A percentile compares a stretch with the other conserved stretches of the same genome.
Conservation (phyloP, 345 rosid genomes). For the Nasturtium officinale region DNA sequence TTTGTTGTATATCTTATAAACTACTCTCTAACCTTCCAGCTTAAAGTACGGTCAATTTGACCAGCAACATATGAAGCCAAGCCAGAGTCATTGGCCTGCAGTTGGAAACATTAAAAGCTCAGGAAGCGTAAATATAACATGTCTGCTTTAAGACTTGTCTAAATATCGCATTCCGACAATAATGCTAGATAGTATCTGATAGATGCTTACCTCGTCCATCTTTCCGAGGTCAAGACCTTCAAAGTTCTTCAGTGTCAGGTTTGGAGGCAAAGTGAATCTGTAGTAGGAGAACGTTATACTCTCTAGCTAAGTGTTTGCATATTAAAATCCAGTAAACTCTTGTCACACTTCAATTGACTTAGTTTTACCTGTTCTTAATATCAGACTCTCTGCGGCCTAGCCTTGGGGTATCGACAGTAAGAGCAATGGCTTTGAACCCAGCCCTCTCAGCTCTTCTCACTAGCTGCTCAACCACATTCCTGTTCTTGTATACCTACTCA, state of each 20-base stretch:
- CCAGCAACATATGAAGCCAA: constrained; percentile 89
- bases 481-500: constrained; percentile 68
- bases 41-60: constrained; percentile 80
- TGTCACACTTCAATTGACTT: neutral
- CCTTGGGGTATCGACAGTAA: constrained; percentile 91
- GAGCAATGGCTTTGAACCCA: constrained; percentile 95
- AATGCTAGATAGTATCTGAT: neutral
- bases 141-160: neutral
- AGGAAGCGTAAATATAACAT: neutral
- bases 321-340: neutral
- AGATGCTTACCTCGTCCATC: constrained; percentile 64
- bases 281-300: constrained; percentile 4
- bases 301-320: neutral
- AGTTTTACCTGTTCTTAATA: constrained; percentile 75
- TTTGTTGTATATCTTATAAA: neutral
- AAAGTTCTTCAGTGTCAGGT: constrained; percentile 86
- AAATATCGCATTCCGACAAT: neutral
- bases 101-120: constrained; percentile 14
- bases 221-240: constrained; percentile 93
- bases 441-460: constrained; percentile 93
- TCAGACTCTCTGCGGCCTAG: constrained; percentile 94
- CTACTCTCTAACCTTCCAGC: constrained; percentile 74
- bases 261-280: constrained; percentile 83
- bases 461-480: constrained; percentile 79
- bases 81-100: constrained; percentile 81